A percentile compares a stretch with the other conserved stretches of the same genome.
Evolutionary conservation across 169 alveolate species (phyloP).

Genomic region (Perkinsus olseni): DNA sequence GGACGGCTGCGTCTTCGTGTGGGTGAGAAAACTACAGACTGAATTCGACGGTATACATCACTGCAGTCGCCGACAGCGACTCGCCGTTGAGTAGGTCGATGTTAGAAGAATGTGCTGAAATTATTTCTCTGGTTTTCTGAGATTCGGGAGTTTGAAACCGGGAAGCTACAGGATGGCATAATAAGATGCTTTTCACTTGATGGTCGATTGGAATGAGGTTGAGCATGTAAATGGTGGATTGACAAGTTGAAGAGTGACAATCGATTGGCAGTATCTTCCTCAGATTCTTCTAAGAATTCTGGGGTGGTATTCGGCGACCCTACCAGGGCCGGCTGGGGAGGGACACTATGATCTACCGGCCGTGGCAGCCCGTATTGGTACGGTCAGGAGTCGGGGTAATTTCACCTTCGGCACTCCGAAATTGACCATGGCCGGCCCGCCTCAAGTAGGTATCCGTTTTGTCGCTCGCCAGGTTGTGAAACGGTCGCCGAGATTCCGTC

Average conservation of each 20-base stretch:
- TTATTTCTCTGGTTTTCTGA: too few species aligned
- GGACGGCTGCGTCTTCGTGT: too few species aligned
- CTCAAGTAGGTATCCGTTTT: neutral
- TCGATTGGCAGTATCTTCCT: neutral
- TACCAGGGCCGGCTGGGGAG: neutral
- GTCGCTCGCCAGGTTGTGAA: neutral
- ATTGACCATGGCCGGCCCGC: neutral
- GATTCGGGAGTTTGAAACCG: too few species aligned
- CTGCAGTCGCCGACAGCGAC: too few species aligned
- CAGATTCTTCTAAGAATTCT: neutral
- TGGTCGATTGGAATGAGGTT: too few species aligned
- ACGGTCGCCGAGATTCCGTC: neutral
- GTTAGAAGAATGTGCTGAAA: too few species aligned
- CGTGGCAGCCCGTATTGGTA: neutral
- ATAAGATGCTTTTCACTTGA: too few species aligned
- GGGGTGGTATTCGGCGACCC: neutral
- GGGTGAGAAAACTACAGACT: too few species aligned
- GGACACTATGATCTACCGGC: neutral
- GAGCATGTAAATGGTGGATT: neutral
- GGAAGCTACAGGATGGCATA: too few species aligned
- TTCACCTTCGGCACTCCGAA: neutral
- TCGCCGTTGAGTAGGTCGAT: too few species aligned
- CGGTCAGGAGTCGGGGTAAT: neutral
- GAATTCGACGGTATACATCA: too few species aligned
- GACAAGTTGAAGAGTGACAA: neutral